These are phyloP conservation scores for Aspergillus homomorphus DNA, from an alignment of 495 filamentous ascomycete genomes.

Conservation along the genomic window DNA sequence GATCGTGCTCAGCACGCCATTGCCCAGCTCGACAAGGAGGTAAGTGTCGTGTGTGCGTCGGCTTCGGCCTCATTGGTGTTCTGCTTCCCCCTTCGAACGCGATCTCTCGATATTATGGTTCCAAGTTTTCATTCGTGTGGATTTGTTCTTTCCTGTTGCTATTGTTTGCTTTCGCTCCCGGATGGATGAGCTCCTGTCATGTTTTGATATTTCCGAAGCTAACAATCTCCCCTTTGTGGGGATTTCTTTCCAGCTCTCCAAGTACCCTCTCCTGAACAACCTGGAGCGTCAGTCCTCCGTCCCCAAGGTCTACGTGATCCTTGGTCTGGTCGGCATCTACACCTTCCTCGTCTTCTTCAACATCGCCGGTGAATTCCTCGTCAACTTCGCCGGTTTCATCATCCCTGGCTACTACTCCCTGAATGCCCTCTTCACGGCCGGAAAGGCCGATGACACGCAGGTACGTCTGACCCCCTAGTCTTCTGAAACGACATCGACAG, in stretches of 20 bases:
- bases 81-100: slow-evolving; percentile 10
- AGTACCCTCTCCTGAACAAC: slow-evolving; percentile 92
- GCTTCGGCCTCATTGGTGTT: slow-evolving; percentile 26
- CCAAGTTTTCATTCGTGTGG: background rate
- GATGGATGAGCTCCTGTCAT: background rate
- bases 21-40: slow-evolving; percentile 95
- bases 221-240: slow-evolving; percentile 20
- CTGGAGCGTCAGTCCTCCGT: slow-evolving; percentile 93
- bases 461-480: slow-evolving; percentile 38
- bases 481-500: background rate
- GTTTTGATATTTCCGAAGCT: slow-evolving; percentile 13
- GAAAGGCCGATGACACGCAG: slow-evolving; percentile 89
- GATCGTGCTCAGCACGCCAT: slow-evolving; percentile 87
- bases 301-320: slow-evolving; percentile 93
- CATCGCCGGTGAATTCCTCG: slow-evolving; percentile 93
- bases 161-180: background rate
- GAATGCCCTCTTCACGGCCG: slow-evolving; percentile 76
- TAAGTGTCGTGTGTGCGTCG: slow-evolving; percentile 49
- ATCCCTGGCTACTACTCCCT: slow-evolving; percentile 96
- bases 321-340: slow-evolving; percentile 81
- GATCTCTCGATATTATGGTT: background rate
- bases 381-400: slow-evolving; percentile 92
- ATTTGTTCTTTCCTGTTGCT: too few relatives aligned
- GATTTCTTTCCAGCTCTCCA: slow-evolving; percentile 69
- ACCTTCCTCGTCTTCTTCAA: slow-evolving; percentile 99